Percentiles rank a stretch among this genome's conserved stretches.
phyloP scores from a whole-genome alignment of 345 rosid genomes.

The Atalantia buxifolia region DNA sequence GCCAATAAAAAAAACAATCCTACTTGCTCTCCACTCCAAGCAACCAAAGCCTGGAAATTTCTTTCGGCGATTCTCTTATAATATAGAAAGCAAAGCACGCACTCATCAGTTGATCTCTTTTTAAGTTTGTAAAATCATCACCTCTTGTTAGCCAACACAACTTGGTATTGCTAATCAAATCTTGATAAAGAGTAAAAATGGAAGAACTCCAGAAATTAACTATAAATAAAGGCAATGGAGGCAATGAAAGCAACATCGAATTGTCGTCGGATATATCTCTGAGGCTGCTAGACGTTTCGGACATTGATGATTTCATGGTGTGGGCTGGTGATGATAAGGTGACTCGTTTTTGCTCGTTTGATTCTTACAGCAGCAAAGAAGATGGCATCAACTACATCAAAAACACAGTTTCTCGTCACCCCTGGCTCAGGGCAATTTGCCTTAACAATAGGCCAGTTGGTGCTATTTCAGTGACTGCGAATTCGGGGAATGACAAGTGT shows the following conservation, averaged over 20 bases:
- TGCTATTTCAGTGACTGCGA: conserved; percentile 42
- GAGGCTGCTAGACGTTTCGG: conserved; percentile 38
- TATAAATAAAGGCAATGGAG: neutral
- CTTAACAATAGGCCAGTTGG: conserved; percentile 47
- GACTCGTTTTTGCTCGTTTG: conserved; percentile 49
- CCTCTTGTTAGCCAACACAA: neutral
- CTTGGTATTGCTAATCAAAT: neutral
- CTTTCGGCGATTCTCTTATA: neutral
- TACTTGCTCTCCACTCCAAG: conserved; percentile 20
- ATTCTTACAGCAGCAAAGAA: conserved; percentile 48
- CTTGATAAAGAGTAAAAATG: conserved; percentile 9
- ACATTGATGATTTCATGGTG: conserved; percentile 59
- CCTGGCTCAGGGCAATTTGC: conserved; percentile 67
- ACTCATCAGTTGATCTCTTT: neutral
- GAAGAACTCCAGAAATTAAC: conserved; percentile 9
- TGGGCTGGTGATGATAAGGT: conserved; percentile 60
- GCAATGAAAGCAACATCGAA: neutral
- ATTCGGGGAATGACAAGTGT: conserved; percentile 33
- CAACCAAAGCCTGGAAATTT: neutral
- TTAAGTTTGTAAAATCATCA: neutral
- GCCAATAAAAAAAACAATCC: neutral
- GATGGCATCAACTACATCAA: conserved; percentile 38
- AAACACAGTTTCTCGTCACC: conserved; percentile 36
- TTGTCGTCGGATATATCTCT: conserved; percentile 30
- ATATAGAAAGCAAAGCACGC: neutral